These are phyloP conservation scores for Haplosporangium sp. DNA, from an alignment of 371 early-diverging fungal species.

Conservation along the genomic window DNA sequence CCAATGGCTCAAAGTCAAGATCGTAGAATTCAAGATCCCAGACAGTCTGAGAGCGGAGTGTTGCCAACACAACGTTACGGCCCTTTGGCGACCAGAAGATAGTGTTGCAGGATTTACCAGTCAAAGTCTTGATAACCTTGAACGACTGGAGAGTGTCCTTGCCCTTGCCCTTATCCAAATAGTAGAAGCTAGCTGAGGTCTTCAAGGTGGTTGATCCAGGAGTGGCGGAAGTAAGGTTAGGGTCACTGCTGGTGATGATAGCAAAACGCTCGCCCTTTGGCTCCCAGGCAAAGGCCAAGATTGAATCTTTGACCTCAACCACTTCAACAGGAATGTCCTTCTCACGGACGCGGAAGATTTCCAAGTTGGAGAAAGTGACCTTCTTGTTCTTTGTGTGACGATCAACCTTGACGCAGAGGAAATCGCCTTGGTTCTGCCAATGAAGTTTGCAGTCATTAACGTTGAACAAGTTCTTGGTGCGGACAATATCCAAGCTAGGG, in stretches of 20 bases:
- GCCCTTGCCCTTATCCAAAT: constrained; percentile 73
- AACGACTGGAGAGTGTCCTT: constrained; percentile 71
- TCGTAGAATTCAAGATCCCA: constrained; percentile 96
- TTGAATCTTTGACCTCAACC: constrained; percentile 89
- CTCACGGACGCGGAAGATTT: constrained; percentile 94
- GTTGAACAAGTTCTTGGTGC: constrained; percentile 97
- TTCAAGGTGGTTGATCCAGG: constrained; percentile 72
- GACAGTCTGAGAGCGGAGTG: constrained; percentile 81
- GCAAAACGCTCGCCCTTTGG: constrained; percentile 91
- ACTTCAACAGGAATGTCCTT: constrained; percentile 96
- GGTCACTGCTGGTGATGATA: constrained; percentile 82
- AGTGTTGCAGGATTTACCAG: constrained; percentile 84
- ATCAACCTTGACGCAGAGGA: constrained; percentile 92
- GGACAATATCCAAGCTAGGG: constrained; percentile 86
- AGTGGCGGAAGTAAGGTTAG: constrained; percentile 61
- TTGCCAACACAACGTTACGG: constrained; percentile 91
- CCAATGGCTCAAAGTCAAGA: constrained; percentile 81
- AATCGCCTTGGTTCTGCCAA: constrained; percentile 95
- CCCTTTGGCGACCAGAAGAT: constrained; percentile 98
- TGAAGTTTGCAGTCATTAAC: constrained; percentile 89
- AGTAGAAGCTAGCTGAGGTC: constrained; percentile 87
- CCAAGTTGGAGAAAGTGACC: constrained; percentile 88
- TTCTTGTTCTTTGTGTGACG: constrained; percentile 95
- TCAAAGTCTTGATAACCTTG: constrained; percentile 77
- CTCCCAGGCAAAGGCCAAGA: constrained; percentile 93